Conservation (phyloP, 2,329 filamentous ascomycete genomes). For the Apiospora hydei region DNA sequence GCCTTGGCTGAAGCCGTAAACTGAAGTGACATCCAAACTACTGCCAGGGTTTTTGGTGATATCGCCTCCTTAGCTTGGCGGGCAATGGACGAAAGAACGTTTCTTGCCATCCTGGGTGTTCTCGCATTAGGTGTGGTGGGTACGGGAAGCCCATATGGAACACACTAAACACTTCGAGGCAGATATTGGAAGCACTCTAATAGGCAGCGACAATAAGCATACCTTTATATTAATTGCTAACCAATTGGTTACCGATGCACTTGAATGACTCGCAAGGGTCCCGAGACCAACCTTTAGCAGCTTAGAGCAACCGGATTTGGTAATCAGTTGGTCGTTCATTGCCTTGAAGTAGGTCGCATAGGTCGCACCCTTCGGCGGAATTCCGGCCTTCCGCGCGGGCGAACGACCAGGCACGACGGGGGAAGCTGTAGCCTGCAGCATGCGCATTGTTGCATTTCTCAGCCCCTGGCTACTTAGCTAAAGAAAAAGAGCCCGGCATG, state of each 20-base stretch:
- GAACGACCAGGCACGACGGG: not conserved
- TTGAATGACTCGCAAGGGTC: too few species aligned
- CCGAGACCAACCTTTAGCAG: too few species aligned
- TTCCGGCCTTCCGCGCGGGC: not conserved
- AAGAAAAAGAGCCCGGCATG: not conserved
- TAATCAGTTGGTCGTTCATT: not conserved
- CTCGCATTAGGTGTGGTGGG: not conserved
- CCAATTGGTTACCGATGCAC: too few species aligned
- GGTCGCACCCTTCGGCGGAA: not conserved
- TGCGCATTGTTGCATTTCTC: not conserved
- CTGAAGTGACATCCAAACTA: not conserved
- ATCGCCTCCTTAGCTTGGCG: not conserved
- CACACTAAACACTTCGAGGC: not conserved
- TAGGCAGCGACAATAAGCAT: not conserved
- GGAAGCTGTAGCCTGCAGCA: too few species aligned
- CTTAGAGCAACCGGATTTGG: not conserved
- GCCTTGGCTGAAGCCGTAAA: not conserved
- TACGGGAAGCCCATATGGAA: not conserved
- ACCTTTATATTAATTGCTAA: too few species aligned
- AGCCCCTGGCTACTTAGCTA: not conserved
- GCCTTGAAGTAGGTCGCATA: not conserved
- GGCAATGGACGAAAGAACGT: not conserved
- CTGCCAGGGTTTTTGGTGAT: not conserved
- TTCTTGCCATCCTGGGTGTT: not conserved
- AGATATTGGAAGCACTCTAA: not conserved